Evolutionary conservation across 2,329 filamentous ascomycete species (phyloP).

Genomic region (Colletotrichum cuscutae): DNA sequence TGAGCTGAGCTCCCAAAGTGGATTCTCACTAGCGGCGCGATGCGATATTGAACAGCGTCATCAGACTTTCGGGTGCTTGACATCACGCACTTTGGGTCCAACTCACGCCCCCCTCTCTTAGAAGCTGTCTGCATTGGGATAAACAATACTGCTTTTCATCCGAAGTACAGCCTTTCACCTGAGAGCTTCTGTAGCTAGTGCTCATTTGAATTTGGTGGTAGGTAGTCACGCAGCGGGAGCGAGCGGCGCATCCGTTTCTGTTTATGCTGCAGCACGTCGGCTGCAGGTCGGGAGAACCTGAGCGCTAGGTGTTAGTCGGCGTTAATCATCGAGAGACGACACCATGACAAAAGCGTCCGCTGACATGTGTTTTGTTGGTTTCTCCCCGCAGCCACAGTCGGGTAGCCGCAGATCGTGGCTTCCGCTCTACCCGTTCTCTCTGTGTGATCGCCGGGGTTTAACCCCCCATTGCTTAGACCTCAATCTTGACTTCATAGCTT

Average conservation of each 20-base stretch:
- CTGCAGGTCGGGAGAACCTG: neutral
- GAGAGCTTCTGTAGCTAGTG: neutral
- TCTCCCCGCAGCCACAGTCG: neutral
- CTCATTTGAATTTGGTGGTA: neutral
- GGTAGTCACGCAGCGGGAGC: neutral
- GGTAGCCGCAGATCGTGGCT: constrained; percentile 17
- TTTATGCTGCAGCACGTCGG: neutral
- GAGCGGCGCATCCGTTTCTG: neutral
- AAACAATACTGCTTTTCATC: neutral
- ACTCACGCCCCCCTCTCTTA: neutral
- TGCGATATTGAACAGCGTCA: neutral
- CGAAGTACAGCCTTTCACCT: neutral
- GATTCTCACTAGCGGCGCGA: constrained; percentile 9
- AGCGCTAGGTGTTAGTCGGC: constrained; percentile 4
- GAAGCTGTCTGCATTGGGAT: too few relatives aligned
- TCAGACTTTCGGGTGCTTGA: neutral
- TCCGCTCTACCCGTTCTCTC: neutral
- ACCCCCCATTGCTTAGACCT: neutral
- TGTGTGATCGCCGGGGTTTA: constrained; percentile 15
- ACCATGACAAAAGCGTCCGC: constrained; percentile 14
- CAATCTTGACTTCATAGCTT: constrained; percentile 22
- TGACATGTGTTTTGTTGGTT: neutral
- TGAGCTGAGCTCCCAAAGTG: neutral
- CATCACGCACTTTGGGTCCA: neutral
- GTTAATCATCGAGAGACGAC: neutral